Percentiles rank a stretch among this genome's conserved stretches.
Evolutionary conservation across 108 stramenopile genomes (phyloP).

Genomic region (Epithemia pelagica): DNA sequence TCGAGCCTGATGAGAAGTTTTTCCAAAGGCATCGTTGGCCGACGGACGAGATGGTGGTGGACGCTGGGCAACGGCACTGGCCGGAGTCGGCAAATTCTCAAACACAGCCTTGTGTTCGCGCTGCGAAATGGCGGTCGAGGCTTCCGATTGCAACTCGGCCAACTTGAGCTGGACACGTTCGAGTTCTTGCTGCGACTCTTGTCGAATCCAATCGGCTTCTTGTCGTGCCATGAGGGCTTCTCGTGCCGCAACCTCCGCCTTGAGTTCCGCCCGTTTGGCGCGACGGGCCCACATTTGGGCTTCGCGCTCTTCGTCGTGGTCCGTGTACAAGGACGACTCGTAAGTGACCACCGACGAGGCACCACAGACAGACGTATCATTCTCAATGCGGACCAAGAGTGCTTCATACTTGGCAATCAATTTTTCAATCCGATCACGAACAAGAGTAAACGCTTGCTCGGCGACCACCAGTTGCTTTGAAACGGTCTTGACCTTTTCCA

Average conservation of each 20-base stretch:
- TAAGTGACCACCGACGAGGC: conserved; percentile 42
- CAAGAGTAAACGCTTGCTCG: conserved; percentile 65
- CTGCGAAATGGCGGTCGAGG: conserved; percentile 32
- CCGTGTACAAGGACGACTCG: conserved; percentile 24
- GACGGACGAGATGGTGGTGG: background rate
- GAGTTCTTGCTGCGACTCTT: conserved; percentile 65
- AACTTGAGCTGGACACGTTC: conserved; percentile 42
- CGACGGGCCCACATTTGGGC: conserved; percentile 40
- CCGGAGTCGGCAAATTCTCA: background rate
- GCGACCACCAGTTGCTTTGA: conserved; percentile 67
- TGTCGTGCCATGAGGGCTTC: conserved; percentile 58
- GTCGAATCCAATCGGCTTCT: conserved; percentile 36
- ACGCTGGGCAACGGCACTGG: no score
- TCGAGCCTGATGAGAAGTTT: background rate
- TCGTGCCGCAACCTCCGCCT: conserved; percentile 68
- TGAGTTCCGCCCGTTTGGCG: conserved; percentile 64
- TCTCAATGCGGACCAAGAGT: conserved; percentile 60
- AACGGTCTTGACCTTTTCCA: conserved; percentile 65
- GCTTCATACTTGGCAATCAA: conserved; percentile 68
- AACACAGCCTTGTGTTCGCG: conserved; percentile 4
- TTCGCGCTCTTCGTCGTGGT: conserved; percentile 26
- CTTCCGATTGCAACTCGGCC: conserved; percentile 34
- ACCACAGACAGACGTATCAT: conserved; percentile 34
- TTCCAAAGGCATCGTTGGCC: no score
- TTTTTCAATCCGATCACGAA: conserved; percentile 59